A percentile compares a stretch with the other conserved stretches of the same genome.
Evolutionary conservation across 352 stramenopile genomes (phyloP).

Genomic region (Pythium brachiatum): DNA sequence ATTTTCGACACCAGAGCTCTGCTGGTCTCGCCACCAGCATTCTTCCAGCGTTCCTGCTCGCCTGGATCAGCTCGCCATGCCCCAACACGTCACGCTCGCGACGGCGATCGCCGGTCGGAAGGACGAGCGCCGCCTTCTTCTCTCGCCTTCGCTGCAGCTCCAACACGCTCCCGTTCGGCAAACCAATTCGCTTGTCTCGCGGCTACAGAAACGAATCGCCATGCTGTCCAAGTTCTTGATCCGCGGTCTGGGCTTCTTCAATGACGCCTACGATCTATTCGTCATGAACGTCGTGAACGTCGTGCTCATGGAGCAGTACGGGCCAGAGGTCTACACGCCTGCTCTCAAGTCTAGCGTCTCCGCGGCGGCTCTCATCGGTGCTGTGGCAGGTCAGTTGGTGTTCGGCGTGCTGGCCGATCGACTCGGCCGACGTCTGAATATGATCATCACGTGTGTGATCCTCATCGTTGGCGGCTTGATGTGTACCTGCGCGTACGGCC

Average conservation of each 20-base stretch:
- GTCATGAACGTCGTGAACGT: constrained; percentile 84
- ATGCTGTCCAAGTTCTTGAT: constrained; percentile 64
- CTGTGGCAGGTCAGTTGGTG: constrained; percentile 40
- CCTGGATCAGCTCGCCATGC: no score
- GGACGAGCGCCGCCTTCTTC: not conserved
- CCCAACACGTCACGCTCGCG: not conserved
- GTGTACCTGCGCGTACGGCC: constrained; percentile 53
- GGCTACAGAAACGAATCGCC: not conserved
- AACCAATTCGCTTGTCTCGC: not conserved
- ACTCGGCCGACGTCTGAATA: constrained; percentile 61
- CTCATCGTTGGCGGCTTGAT: constrained; percentile 66
- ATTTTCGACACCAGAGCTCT: no score
- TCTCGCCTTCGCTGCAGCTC: not conserved
- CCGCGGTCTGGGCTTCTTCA: constrained; percentile 75
- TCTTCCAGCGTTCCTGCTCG: no score
- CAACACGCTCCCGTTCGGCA: not conserved
- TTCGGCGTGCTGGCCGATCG: constrained; percentile 64
- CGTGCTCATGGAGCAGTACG: constrained; percentile 74
- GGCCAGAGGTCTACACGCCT: constrained; percentile 32
- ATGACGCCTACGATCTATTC: constrained; percentile 79
- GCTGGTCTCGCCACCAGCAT: no score
- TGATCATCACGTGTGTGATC: constrained; percentile 64
- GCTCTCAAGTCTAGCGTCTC: constrained; percentile 30
- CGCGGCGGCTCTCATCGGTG: constrained; percentile 30
- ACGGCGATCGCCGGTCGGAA: not conserved